Conservation (phyloP, 2,329 filamentous ascomycete species). For the Verticillium alfalfae region DNA sequence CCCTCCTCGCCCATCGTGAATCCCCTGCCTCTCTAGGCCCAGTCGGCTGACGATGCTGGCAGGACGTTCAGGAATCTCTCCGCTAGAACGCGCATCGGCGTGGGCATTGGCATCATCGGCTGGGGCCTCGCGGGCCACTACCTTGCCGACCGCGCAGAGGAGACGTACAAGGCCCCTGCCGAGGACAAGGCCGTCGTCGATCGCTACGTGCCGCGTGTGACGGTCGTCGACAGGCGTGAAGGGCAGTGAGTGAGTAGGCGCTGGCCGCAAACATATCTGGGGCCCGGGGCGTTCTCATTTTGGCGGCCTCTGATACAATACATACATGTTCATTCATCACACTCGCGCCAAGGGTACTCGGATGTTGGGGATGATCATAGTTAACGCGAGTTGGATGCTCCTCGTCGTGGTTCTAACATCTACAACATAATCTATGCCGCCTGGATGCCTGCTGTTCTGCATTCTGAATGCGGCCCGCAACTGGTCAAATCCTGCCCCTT, state of each 20-base stretch:
- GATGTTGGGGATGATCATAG: not conserved
- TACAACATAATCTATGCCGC: not conserved
- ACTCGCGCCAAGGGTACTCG: not conserved
- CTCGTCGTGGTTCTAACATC: not conserved
- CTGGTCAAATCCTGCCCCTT: not conserved
- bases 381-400: not conserved
- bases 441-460: not conserved
- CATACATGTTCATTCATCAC: not conserved
- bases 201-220: constrained; percentile 56
- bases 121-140: constrained; percentile 74
- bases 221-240: constrained; percentile 46
- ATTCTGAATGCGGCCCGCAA: not conserved
- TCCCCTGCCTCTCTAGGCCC: no score
- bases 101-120: constrained; percentile 69
- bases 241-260: not conserved
- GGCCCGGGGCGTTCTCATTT: no score
- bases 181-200: constrained; percentile 66
- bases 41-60: not conserved
- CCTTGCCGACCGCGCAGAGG: constrained; percentile 66
- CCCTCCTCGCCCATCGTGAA: not conserved
- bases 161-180: constrained; percentile 65
- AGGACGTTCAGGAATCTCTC: constrained; percentile 69
- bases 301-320: no score
- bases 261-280: no score
- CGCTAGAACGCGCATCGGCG: constrained; percentile 61